phyloP scores from a whole-genome alignment of 371 early-diverging fungal genomes.

The Mucor saturninus region DNA sequence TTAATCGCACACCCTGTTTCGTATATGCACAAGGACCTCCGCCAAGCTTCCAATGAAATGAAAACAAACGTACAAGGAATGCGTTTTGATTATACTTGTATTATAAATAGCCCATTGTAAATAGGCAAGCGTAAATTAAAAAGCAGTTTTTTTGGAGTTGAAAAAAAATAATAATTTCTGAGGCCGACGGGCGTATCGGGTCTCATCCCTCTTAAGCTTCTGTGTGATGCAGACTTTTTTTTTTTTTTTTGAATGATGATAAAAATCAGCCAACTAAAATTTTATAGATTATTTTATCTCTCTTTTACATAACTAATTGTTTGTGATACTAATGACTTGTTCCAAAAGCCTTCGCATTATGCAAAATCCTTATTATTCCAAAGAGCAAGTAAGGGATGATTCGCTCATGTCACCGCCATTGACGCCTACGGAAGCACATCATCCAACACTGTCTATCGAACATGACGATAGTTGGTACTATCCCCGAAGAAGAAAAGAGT shows the following conservation, averaged over 20 bases:
- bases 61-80: background rate
- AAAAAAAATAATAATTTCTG: constrained; percentile 15
- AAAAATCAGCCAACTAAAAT: constrained; percentile 19
- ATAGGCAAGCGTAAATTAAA: background rate
- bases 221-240: constrained; percentile 22
- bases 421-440: constrained; percentile 32
- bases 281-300: constrained; percentile 4
- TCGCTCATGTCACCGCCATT: constrained; percentile 38
- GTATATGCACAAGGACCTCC: background rate
- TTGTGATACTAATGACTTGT: constrained; percentile 6
- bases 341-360: constrained; percentile 22
- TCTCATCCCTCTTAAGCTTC: constrained; percentile 23
- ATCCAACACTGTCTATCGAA: background rate
- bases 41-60: background rate
- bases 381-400: constrained; percentile 8
- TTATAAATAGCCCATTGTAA: constrained; percentile 1
- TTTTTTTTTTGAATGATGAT: background rate
- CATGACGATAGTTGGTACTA: constrained; percentile 1
- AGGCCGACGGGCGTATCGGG: constrained; percentile 35
- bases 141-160: constrained; percentile 3
- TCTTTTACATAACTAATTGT: constrained; percentile 1
- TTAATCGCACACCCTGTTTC: background rate
- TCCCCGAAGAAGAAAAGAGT: constrained; percentile 23
- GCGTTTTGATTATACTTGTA: too few relatives aligned
- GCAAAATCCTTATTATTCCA: constrained; percentile 18